Base-by-base conservation (phyloP, 768 basidiomycete species). In the Leccinum longicurvipes region DNA sequence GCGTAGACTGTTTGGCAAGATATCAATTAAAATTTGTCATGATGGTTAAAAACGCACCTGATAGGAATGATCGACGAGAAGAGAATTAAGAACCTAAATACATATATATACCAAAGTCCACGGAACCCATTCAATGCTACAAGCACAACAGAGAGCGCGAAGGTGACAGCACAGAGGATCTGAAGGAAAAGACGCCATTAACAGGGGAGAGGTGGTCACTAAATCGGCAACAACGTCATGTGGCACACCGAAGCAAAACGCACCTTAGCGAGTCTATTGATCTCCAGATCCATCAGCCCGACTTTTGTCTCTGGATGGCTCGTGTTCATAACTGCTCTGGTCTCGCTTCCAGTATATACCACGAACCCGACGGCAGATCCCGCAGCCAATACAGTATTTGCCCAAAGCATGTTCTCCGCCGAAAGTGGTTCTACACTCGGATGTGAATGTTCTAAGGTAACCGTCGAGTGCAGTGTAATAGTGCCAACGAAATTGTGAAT, bases 1-100 rank as follows among this genome's bases (percentile, higher is more conserved):
- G n/a, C 97, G 90, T 53, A 99, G 77, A 79, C 95, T 98, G 6
- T 51, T 14, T 15, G 15, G 0, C 29, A 51, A 19, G 34, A 45
- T 1, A 29, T 56, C 17, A 60, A 54, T 24, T 12, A n/a, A 23
- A 24, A 21, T 51, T 27, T 3, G 24, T 25, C 29, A 27, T 17
- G 14, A 28, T 23, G 17, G 15, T 14, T 9, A 42, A n/a, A 42
- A 50, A 70, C 86, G 53, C 49, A 92, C 96, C 93, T 96, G 74
- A 99, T 99, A 24, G 97, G 96, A 67, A 99, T 98, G 71, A 99
- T 99, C 27, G 93, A 96, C 48, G 96, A 98, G 75, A 98, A 99
- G 21, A 99, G 79, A 67, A 99, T 98, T 51, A 99, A 78, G 72
- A 99, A 99, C 19, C 97, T 84, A 74, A 98, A 89, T 28, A 98